Evolutionary conservation across 1,139 yeast species (phyloP), one percentile per base, ranked within the genome.

Genomic region (Lodderomyces elongisporus): DNA sequence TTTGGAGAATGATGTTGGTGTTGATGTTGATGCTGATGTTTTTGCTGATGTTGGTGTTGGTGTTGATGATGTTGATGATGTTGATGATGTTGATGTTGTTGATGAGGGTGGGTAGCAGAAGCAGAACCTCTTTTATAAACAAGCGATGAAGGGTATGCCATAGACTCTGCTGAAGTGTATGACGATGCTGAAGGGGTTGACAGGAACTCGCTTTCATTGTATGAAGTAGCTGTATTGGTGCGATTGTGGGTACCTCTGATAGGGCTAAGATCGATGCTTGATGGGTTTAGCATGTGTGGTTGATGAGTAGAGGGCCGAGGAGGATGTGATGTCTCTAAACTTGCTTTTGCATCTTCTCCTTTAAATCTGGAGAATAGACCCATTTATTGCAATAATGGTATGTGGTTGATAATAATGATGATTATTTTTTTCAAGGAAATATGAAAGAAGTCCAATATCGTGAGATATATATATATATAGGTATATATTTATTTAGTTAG

Each of bases 181-280:
- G 63, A 60, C 4, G 67, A 58, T 22, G 55, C 59, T 17, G 66
- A 61, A 17, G 55, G 57, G 15, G 54, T 46, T 21, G 56, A 44
- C 58, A 56, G 60, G 31, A 61, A 56, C 20, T 61, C 67, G 40
- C 61, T 54, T 6, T 58, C 62, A 31, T 49, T 49, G 20, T 49
- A 42, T n/a, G 64, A 40, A 21, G 28, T 35, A 18, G 37, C 27
- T 4, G 44, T 40, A 10, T 31, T 27, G 17, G 41, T 33, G 14
- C 39, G 33, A 28, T 25, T 36, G 26, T 36, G 44, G n/a, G n/a
- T n/a, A n/a, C n/a, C n/a, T n/a, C n/a, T n/a, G 25, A 14, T 18
- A 8, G 25, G 25, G 16, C 28, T 15, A 16, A 22, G 23, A 25
- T 12, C 21, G 18, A 28, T 28, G 4, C 17, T 18, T 28, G 30